phyloP scores from a whole-genome alignment of 345 rosid species.

The Citrus trifoliata region DNA sequence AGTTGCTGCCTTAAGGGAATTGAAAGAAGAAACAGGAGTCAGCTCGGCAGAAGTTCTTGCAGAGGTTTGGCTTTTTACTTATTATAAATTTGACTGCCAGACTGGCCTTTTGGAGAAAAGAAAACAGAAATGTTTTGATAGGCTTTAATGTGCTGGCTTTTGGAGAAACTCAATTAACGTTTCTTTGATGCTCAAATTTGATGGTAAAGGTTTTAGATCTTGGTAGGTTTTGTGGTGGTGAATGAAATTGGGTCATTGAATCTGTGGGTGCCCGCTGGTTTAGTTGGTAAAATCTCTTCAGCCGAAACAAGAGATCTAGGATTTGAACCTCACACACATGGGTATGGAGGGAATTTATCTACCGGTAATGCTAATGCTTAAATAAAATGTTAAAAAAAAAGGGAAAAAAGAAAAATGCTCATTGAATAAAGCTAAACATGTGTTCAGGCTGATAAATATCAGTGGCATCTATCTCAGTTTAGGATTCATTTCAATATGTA shows the following conservation, averaged over 20 bases:
- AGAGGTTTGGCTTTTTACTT: conserved; percentile 51
- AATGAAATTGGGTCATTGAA: neutral
- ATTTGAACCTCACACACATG: too few relatives aligned
- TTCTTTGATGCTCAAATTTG: conserved; percentile 1
- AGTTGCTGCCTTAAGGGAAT: conserved; percentile 77
- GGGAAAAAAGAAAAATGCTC: neutral
- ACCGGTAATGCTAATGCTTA: too few relatives aligned
- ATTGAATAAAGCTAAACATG: neutral
- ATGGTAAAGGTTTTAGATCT: neutral
- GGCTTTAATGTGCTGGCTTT: neutral
- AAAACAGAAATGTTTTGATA: neutral
- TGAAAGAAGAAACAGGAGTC: conserved; percentile 90
- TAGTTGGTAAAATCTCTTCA: too few relatives aligned
- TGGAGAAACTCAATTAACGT: neutral
- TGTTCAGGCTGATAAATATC: neutral
- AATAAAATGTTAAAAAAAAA: too few relatives aligned
- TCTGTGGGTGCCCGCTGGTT: too few relatives aligned
- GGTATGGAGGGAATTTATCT: too few relatives aligned
- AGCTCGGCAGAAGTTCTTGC: conserved; percentile 73
- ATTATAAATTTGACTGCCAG: neutral
- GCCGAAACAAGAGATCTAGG: too few relatives aligned
- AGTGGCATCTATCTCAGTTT: neutral
- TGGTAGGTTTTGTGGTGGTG: neutral
- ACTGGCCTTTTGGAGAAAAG: neutral
- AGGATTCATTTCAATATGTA: neutral